Evolutionary conservation across 371 early-diverging fungal genomes (phyloP).

Genomic region (Mortierella sp.): DNA sequence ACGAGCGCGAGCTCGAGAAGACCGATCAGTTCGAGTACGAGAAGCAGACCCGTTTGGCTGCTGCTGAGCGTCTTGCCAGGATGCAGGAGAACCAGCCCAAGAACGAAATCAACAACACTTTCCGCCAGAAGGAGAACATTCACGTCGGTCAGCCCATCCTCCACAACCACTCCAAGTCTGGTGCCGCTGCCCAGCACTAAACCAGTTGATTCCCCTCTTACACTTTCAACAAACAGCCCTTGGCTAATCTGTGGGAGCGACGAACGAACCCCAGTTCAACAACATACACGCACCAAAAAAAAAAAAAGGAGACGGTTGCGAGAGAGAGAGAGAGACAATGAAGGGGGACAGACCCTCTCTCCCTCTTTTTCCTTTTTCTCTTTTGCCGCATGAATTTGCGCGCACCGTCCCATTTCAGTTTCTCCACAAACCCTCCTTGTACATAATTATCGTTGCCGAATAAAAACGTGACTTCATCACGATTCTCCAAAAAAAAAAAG

Average conservation of each 20-base stretch:
- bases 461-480: slow-evolving; percentile 5
- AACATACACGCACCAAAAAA: neutral
- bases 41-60: slow-evolving; percentile 36
- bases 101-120: slow-evolving; percentile 35
- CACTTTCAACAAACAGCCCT: neutral
- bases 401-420: neutral
- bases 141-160: slow-evolving; percentile 44
- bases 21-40: slow-evolving; percentile 46
- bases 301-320: neutral
- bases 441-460: neutral
- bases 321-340: neutral
- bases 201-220: neutral
- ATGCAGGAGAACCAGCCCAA: slow-evolving; percentile 55
- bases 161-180: slow-evolving; percentile 54
- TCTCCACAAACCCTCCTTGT: neutral
- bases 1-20: slow-evolving; percentile 49
- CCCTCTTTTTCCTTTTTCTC: neutral
- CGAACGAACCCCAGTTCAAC: neutral
- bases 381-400: slow-evolving; percentile 8
- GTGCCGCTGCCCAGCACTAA: slow-evolving; percentile 45
- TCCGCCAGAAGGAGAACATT: slow-evolving; percentile 53
- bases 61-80: slow-evolving; percentile 47
- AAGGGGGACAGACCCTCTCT: slow-evolving; percentile 3
- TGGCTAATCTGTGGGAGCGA: slow-evolving; percentile 8
- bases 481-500: neutral